A percentile compares a stretch with the other conserved stretches of the same genome.
Conservation (phyloP, 257 asterid species). For the Euphrasia confusa region DNA sequence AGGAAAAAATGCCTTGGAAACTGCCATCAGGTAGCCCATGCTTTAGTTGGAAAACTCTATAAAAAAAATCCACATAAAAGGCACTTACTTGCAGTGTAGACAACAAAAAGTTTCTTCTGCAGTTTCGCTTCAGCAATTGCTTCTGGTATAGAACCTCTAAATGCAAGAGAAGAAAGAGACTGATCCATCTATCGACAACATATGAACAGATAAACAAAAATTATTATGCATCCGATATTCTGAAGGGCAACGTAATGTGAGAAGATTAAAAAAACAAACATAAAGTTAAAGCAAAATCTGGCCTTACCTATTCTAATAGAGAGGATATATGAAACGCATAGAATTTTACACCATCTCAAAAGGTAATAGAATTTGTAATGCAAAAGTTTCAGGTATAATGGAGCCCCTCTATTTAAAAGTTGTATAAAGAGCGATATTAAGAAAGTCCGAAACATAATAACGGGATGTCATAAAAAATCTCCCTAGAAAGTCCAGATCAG, state of each 20-base stretch:
- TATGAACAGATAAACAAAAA: slow-evolving; percentile 19
- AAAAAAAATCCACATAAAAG: slow-evolving; percentile 21
- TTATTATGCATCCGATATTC: slow-evolving; percentile 1
- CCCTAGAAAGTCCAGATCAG: neutral
- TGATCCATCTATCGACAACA: slow-evolving; percentile 62
- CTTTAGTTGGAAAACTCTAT: neutral
- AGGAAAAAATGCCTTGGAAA: slow-evolving; percentile 9
- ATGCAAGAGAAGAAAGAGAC: slow-evolving; percentile 64
- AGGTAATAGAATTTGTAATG: neutral
- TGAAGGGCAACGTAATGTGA: neutral
- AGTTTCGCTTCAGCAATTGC: slow-evolving; percentile 82
- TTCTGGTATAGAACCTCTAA: slow-evolving; percentile 70
- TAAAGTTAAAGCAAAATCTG: neutral
- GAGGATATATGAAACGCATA: neutral
- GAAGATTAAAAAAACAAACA: neutral
- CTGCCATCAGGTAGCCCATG: slow-evolving; percentile 11
- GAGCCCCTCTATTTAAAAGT: neutral
- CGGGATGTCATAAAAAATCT: neutral
- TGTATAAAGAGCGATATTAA: neutral
- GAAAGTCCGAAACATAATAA: neutral
- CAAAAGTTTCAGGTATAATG: neutral
- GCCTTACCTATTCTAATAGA: slow-evolving; percentile 7
- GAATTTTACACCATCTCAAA: neutral
- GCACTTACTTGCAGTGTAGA: slow-evolving; percentile 62
- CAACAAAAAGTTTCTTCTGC: slow-evolving; percentile 87